Evolutionary conservation across 2,329 filamentous ascomycete species (phyloP), one percentile per base, ranked within the genome.

Genomic region (Fusarium nurragi): DNA sequence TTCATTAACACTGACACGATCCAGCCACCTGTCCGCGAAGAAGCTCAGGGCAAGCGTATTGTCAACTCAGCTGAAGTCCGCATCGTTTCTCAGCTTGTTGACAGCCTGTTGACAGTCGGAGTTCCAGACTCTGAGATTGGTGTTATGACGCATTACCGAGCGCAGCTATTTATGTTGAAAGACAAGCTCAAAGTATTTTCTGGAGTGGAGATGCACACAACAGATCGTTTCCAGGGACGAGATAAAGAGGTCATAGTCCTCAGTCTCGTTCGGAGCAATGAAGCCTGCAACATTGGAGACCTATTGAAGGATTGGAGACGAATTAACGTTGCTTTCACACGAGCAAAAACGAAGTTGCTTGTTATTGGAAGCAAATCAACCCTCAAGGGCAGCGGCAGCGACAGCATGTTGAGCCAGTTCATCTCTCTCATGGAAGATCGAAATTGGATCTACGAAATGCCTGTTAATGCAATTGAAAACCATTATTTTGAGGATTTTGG

Each of bases 121-220:
- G 85, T 98, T 1, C 81, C 91, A 0, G 84, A 90, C 0, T 80
- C 81, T 0, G 90, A 94, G 49, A 93, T 99, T 54, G 95, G 95
- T 43, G 90, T 99, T 67, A 97, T 99, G 80, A 97, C 95, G 16
- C 93, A 97, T 77, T 99, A 99, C 77, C 91, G 95, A 57, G 94
- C 91, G 7, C 95, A 99, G 76, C 87, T 99, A 2, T 89, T 92
- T 0, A 81, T 97, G 4, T 83, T 99, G 2, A 91, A 92, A 65
- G 87, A 94, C 60, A 84, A 83, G 12, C 85, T 97, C 30, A 86
- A 87, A 28, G 81, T 79, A 38, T 77, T 83, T 68, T 55, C 82
- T 0, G 85, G 86, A 3, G 88, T 99, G 2, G 95, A 99, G 77
- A 93, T 98, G 85, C 93, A 99, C 77, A 98, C 95, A 0, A 94